phyloP scores from a whole-genome alignment of 306 rosid genomes.

The Cyclanthera cordifolia region DNA sequence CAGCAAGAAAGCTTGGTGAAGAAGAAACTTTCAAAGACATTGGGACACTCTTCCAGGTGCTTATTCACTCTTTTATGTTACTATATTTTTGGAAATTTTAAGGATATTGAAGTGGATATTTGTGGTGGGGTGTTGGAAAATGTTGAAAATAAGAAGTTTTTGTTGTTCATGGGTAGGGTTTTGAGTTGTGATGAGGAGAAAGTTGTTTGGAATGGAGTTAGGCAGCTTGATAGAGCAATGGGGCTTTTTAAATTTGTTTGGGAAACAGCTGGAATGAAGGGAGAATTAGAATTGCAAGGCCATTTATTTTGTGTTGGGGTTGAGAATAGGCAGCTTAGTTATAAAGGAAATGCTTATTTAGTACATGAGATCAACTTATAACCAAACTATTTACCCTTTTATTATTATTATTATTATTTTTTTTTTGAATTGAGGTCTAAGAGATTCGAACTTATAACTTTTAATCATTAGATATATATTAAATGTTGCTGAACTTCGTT shows the following conservation, averaged over 20 bases:
- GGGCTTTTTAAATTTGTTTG: constrained; percentile 70
- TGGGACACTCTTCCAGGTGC: constrained; percentile 78
- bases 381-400: too few relatives aligned
- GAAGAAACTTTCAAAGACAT: constrained; percentile 64
- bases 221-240: constrained; percentile 65
- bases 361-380: constrained; percentile 33
- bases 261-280: constrained; percentile 73
- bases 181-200: constrained; percentile 58
- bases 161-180: constrained; percentile 66
- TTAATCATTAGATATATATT: too few relatives aligned
- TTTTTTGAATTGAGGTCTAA: too few relatives aligned
- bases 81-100: constrained; percentile 52
- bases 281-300: constrained; percentile 55
- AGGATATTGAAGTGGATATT: constrained; percentile 63
- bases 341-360: constrained; percentile 50
- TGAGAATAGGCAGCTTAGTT: constrained; percentile 37
- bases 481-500: too few relatives aligned
- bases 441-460: too few relatives aligned
- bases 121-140: constrained; percentile 45
- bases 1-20: constrained; percentile 58
- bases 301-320: constrained; percentile 79
- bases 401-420: too few relatives aligned
- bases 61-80: constrained; percentile 59
- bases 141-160: constrained; percentile 27
- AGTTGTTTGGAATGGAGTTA: constrained; percentile 59